These are phyloP conservation scores for Abrus precatorius DNA, from an alignment of 306 rosid genomes.

Conservation along the genomic window DNA sequence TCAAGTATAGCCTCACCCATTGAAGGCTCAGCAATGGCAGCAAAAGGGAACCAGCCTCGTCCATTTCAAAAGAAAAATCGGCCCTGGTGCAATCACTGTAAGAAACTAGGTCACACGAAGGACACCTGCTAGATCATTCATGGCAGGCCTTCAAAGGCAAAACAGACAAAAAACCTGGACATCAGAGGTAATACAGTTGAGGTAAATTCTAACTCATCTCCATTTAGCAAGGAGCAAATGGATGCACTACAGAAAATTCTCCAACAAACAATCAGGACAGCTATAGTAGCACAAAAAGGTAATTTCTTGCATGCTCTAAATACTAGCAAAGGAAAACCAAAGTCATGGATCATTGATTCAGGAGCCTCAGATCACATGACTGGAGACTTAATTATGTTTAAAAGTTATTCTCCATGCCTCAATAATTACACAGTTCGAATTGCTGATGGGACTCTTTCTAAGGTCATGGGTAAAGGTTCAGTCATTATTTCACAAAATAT, in stretches of 20 bases:
- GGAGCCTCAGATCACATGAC: no score
- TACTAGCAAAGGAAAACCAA: no score
- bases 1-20: no score
- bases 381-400: no score
- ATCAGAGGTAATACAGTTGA: background rate
- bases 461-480: no score
- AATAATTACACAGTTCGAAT: no score
- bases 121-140: background rate
- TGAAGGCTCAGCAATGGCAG: background rate
- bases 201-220: no score
- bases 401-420: no score
- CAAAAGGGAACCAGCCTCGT: background rate
- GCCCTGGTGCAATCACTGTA: background rate
- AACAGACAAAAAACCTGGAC: background rate
- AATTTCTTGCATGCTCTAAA: background rate
- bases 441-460: no score
- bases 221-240: slow-evolving; percentile 6
- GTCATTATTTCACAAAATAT: background rate
- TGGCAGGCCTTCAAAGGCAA: background rate
- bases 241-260: background rate
- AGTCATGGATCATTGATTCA: no score
- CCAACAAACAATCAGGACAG: background rate
- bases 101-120: background rate
- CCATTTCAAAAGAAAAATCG: background rate
- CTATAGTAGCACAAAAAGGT: background rate